Percentiles rank a stretch among this genome's conserved stretches.
Conservation (phyloP, 2,329 filamentous ascomycete genomes). For the Talaromyces atroroseus region DNA sequence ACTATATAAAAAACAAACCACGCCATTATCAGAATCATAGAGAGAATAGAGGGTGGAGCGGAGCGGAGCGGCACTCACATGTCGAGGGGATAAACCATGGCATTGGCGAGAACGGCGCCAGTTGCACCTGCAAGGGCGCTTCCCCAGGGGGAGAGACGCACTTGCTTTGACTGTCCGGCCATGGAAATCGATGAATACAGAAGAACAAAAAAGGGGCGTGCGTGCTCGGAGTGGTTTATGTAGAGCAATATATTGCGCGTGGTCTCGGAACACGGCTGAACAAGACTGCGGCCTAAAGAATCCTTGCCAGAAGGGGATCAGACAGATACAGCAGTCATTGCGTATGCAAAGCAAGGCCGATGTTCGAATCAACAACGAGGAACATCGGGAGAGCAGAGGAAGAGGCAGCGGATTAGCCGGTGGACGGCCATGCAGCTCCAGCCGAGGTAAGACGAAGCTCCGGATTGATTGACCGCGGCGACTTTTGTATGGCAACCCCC, state of each 20-base stretch:
- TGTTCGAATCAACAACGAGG: not conserved
- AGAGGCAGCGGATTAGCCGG: too few species aligned
- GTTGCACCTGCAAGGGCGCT: constrained; percentile 86
- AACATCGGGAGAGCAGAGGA: not conserved
- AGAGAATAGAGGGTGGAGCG: not conserved
- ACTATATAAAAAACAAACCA: too few species aligned
- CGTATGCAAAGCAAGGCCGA: not conserved
- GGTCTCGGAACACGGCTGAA: not conserved
- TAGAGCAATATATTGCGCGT: not conserved
- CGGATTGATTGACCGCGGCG: not conserved
- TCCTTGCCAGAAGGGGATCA: not conserved
- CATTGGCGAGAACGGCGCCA: constrained; percentile 90
- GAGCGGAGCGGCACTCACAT: constrained; percentile 59
- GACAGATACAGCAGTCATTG: not conserved
- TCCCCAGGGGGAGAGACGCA: constrained; percentile 80
- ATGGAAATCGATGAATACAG: constrained; percentile 29
- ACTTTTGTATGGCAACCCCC: too few species aligned
- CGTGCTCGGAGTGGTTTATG: not conserved
- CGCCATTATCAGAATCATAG: constrained; percentile 16
- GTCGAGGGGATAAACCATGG: constrained; percentile 91
- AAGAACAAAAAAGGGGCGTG: not conserved
- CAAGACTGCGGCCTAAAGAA: not conserved
- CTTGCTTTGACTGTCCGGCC: constrained; percentile 58
- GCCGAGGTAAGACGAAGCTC: not conserved
- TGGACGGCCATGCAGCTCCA: too few species aligned